Evolutionary conservation across 2,329 filamentous ascomycete species (phyloP).

Genomic region (Talaromyces marneffei): DNA sequence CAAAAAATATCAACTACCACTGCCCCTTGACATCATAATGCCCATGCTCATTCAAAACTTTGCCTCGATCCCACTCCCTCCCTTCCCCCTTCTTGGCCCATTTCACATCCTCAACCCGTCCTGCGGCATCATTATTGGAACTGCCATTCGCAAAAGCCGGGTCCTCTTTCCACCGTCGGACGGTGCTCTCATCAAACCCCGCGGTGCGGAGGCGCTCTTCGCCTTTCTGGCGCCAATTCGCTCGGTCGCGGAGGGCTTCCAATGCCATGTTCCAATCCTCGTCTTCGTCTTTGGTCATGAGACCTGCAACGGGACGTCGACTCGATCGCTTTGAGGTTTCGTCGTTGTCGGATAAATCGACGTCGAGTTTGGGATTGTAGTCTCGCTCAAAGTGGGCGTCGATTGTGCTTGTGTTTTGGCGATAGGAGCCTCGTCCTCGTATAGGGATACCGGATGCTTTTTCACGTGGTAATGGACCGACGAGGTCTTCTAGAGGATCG

Average conservation of each 20-base stretch:
- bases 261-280: conserved; percentile 76
- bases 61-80: conserved; percentile 63
- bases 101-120: conserved; percentile 61
- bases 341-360: conserved; percentile 43
- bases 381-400: conserved; percentile 70
- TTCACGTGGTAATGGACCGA: conserved; percentile 59
- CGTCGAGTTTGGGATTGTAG: conserved; percentile 51
- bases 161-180: conserved; percentile 64
- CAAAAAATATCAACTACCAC: conserved; percentile 33
- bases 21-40: conserved; percentile 46
- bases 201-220: conserved; percentile 69
- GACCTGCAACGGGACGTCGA: conserved; percentile 35
- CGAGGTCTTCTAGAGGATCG: conserved; percentile 67
- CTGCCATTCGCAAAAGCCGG: conserved; percentile 47
- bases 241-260: conserved; percentile 72
- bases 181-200: conserved; percentile 70
- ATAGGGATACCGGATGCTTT: conserved; percentile 40
- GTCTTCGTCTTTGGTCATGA: conserved; percentile 53
- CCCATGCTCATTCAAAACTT: conserved; percentile 53
- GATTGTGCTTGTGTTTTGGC: conserved; percentile 58
- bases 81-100: conserved; percentile 67
- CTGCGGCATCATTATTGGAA: conserved; percentile 26
- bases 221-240: conserved; percentile 68
- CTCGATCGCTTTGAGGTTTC: conserved; percentile 53
- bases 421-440: conserved; percentile 66